These are phyloP conservation scores for Geotrichum histeridarum DNA, from an alignment of 1,139 yeast species.

Conservation along the genomic window DNA sequence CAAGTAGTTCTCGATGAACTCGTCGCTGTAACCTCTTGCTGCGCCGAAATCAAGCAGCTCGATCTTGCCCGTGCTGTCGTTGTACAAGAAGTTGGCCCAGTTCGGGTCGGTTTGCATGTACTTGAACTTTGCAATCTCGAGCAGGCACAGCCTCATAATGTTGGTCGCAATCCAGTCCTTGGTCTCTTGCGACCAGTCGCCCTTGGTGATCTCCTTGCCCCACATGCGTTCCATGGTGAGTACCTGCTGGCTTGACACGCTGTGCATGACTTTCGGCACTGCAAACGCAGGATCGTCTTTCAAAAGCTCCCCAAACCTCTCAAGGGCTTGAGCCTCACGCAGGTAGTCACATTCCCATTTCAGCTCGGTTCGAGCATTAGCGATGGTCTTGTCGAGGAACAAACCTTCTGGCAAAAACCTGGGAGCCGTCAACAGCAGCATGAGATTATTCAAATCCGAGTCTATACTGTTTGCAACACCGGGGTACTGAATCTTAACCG, in stretches of 20 bases:
- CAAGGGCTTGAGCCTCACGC: constrained; percentile 79
- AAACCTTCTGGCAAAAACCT: constrained; percentile 85
- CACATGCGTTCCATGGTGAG: constrained; percentile 85
- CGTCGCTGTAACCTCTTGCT: constrained; percentile 67
- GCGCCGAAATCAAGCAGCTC: constrained; percentile 96
- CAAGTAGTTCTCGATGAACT: constrained; percentile 66
- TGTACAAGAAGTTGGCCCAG: constrained; percentile 95
- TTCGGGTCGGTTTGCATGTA: constrained; percentile 99
- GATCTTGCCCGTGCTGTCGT: constrained; percentile 56
- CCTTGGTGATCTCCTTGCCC: constrained; percentile 78
- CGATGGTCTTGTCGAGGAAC: constrained; percentile 85
- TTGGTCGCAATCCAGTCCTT: constrained; percentile 78
- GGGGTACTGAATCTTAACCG: constrained; percentile 96
- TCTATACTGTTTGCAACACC: constrained; percentile 95
- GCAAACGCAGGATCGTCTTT: constrained; percentile 63
- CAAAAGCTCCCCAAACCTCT: constrained; percentile 58
- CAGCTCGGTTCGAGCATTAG: constrained; percentile 85
- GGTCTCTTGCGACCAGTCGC: constrained; percentile 58
- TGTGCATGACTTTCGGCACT: constrained; percentile 78
- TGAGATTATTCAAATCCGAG: constrained; percentile 80
- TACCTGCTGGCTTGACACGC: constrained; percentile 74
- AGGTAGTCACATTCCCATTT: constrained; percentile 97
- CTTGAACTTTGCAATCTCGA: constrained; percentile 75
- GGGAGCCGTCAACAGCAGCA: constrained; percentile 79
- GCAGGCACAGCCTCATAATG: constrained; percentile 79